Base-by-base conservation (phyloP, 768 basidiomycete genomes). In the Clathrus columnatus region DNA sequence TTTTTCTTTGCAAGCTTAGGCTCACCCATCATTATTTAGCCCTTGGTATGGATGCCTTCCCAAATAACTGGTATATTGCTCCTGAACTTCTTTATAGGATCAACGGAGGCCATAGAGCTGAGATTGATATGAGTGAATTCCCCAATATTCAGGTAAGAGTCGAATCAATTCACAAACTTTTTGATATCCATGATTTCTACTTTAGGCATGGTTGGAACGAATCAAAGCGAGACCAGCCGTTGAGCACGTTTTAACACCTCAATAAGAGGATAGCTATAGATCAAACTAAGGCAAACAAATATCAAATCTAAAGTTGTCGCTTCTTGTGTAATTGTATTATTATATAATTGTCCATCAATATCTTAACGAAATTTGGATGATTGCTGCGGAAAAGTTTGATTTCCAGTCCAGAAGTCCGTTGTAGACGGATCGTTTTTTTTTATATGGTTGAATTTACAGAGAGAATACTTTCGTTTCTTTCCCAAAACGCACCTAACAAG, bases 71-170 rank as follows among this genome's bases (percentile, higher is more conserved):
- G 16, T 32, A 30, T 45, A 41, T 20, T 21, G 17, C 26, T 54
- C 7, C 5, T 20, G 21, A 26, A 27, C 11, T 8, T 30, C 14
- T 10, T 43, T 20, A 11, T n/a, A 55, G 54, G 54, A 45, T 55
- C n/a, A 24, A 5, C 1, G 17, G 18, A 4, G 54, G 45, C 10
- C 42, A 44, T 14, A 47, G 44, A 29, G 17, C 54, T 14, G 54
- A 47, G 7, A 24, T 55, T 6, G 54, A 47, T 27, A n/a, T 55
- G 46, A 44, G 18, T 18, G 30, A 24, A n/a, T 55, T 28, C 36
- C 54, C 54, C 8, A 55, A 55, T 16, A 48, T 55, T 21, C 45
- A 55, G 54, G 54, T 55, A 46, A 26, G 16, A 16, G 14, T 27
- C 26, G 21, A 24, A 26, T 20, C 20, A 29, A 29, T 28, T 30